Conservation (phyloP, 352 stramenopile genomes). For the Globisporangium okanoganense region DNA sequence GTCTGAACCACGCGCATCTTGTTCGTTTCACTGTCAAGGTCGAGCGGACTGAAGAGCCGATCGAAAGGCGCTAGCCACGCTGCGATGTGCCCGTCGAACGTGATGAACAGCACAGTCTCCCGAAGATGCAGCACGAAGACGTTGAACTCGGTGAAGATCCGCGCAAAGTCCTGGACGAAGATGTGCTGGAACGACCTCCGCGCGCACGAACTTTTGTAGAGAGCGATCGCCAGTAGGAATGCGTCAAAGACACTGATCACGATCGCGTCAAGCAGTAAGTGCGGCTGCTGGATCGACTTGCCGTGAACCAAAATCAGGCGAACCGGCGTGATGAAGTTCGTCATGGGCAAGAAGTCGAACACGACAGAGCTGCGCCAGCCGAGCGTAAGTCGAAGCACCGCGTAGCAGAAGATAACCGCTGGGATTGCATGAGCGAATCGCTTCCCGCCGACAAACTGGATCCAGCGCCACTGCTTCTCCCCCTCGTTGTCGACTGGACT, state of each 20-base stretch:
- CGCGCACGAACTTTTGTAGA: conserved; percentile 23
- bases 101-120: conserved; percentile 25
- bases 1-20: conserved; percentile 16
- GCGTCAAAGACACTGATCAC: conserved; percentile 22
- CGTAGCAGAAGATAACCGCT: conserved; percentile 20
- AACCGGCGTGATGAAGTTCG: conserved; percentile 31
- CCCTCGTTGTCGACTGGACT: not conserved
- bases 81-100: conserved; percentile 26
- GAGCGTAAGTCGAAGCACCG: conserved; percentile 22
- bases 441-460: conserved; percentile 6
- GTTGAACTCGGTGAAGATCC: conserved; percentile 37
- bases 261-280: conserved; percentile 20
- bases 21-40: conserved; percentile 3
- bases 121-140: conserved; percentile 41
- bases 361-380: conserved; percentile 27
- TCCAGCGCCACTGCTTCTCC: conserved; percentile 5
- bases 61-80: conserved; percentile 29
- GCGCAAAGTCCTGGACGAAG: conserved; percentile 37
- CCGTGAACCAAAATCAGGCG: conserved; percentile 16
- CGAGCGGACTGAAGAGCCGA: conserved; percentile 16
- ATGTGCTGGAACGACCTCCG: conserved; percentile 27
- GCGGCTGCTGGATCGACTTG: conserved; percentile 11
- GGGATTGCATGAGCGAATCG: conserved; percentile 10
- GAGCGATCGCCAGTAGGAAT: conserved; percentile 18
- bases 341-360: conserved; percentile 38